Conservation (phyloP, 805 yeast species). For the Metschnikowia dekortorum region DNA sequence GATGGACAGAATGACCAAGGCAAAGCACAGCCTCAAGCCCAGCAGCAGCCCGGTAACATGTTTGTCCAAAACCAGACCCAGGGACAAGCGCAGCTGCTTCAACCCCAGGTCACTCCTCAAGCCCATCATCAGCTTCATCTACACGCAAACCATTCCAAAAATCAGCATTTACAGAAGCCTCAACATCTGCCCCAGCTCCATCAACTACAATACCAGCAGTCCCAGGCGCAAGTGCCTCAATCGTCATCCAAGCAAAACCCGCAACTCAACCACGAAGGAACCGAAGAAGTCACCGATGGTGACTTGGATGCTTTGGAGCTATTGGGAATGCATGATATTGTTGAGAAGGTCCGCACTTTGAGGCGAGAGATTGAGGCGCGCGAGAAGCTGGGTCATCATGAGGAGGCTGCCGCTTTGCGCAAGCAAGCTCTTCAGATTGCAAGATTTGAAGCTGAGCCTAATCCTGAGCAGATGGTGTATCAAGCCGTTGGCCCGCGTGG, state of each 20-base stretch:
- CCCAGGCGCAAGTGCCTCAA: background rate
- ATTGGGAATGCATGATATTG: conserved; percentile 1
- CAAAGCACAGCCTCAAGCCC: conserved; percentile 15
- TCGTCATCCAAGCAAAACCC: background rate
- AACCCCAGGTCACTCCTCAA: conserved; percentile 5
- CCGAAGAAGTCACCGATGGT: background rate
- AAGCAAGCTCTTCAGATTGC: conserved; percentile 6
- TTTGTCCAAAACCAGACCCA: conserved; percentile 15
- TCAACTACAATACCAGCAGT: conserved; percentile 11
- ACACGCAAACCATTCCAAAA: conserved; percentile 9
- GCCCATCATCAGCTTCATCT: conserved; percentile 9
- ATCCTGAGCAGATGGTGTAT: conserved; percentile 9
- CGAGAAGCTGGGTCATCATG: background rate
- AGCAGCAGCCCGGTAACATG: conserved; percentile 2
- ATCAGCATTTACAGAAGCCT: conserved; percentile 8
- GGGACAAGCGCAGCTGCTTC: conserved; percentile 12
- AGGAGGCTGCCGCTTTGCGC: conserved; percentile 5
- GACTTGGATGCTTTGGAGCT: background rate
- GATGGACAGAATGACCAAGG: conserved; percentile 23
- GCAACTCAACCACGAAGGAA: background rate
- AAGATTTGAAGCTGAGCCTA: background rate
- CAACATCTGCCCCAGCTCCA: conserved; percentile 10
- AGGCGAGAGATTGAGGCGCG: background rate
- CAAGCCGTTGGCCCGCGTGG: conserved; percentile 12
- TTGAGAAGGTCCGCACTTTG: background rate